Conservation (phyloP, 805 yeast genomes). For the Saccharomycopsis synnaedendra region DNA sequence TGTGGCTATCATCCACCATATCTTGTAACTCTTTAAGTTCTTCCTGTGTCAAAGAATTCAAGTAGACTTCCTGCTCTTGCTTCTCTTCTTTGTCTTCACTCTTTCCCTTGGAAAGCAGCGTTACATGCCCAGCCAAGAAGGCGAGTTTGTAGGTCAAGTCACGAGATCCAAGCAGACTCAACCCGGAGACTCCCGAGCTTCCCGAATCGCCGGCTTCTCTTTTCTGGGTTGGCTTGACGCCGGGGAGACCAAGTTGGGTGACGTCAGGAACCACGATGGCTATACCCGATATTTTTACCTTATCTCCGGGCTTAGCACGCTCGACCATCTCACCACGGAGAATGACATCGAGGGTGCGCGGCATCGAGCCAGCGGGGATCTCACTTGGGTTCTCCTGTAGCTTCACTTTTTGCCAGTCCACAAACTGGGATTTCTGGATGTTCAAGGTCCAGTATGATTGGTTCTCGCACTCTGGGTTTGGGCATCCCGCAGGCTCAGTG, state of each 20-base stretch:
- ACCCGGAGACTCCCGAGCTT: slow-evolving; percentile 76
- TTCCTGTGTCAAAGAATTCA: slow-evolving; percentile 65
- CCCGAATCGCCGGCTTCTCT: slow-evolving; percentile 44
- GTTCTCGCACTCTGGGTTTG: slow-evolving; percentile 78
- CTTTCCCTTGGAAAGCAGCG: slow-evolving; percentile 36
- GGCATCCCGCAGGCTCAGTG: slow-evolving; percentile 91
- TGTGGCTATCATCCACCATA: slow-evolving; percentile 83
- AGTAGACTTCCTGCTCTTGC: slow-evolving; percentile 69
- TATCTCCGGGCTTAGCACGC: slow-evolving; percentile 94
- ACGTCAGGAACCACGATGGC: slow-evolving; percentile 94
- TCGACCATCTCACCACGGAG: slow-evolving; percentile 92
- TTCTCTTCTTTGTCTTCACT: slow-evolving; percentile 29
- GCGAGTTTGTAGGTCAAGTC: slow-evolving; percentile 89
- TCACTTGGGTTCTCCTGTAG: slow-evolving; percentile 95
- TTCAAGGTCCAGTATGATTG: slow-evolving; percentile 78
- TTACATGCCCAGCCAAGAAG: slow-evolving; percentile 83
- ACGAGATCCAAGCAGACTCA: slow-evolving; percentile 84
- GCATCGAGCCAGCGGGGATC: slow-evolving; percentile 98
- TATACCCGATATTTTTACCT: slow-evolving; percentile 86
- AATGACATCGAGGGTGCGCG: slow-evolving; percentile 87
- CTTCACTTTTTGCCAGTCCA: slow-evolving; percentile 95
- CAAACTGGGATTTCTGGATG: slow-evolving; percentile 72
- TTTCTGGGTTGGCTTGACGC: slow-evolving; percentile 77
- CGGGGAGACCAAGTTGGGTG: slow-evolving; percentile 88
- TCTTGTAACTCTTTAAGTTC: slow-evolving; percentile 78